Conservation (phyloP, 148 eudicot genomes). For the Nyssa sinensis region DNA sequence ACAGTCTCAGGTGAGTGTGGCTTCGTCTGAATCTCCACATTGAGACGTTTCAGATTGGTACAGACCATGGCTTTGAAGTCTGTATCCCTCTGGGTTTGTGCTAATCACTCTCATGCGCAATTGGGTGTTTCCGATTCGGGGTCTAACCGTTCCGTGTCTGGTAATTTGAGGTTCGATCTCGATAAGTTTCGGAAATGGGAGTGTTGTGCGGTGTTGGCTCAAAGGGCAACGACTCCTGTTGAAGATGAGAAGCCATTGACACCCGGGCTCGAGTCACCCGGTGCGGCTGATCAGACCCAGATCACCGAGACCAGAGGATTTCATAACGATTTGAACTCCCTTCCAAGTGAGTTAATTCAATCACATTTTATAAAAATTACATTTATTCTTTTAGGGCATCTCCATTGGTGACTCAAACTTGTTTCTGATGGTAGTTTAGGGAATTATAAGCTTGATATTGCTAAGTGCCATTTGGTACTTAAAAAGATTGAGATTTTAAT, state of each 20-base stretch:
- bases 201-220: conserved; percentile 26
- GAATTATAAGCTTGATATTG: neutral
- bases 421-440: neutral
- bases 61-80: conserved; percentile 26
- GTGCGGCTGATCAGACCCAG: too few relatives aligned
- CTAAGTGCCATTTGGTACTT: neutral
- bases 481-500: neutral
- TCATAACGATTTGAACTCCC: conserved; percentile 41
- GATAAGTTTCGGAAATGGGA: conserved; percentile 23
- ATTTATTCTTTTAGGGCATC: too few relatives aligned
- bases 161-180: conserved; percentile 16
- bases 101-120: conserved; percentile 19
- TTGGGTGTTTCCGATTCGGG: conserved; percentile 21
- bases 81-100: conserved; percentile 28
- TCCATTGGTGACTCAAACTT: too few relatives aligned
- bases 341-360: conserved; percentile 50
- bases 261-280: conserved; percentile 21
- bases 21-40: conserved; percentile 1
- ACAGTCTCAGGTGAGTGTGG: neutral
- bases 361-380: too few relatives aligned
- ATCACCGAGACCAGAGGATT: conserved; percentile 22
- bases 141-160: conserved; percentile 13
- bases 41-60: conserved; percentile 15
- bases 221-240: conserved; percentile 32
- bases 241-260: conserved; percentile 45